Evolutionary conservation across 208 protist species (phyloP).

Genomic region (Hexamita inflata): DNA sequence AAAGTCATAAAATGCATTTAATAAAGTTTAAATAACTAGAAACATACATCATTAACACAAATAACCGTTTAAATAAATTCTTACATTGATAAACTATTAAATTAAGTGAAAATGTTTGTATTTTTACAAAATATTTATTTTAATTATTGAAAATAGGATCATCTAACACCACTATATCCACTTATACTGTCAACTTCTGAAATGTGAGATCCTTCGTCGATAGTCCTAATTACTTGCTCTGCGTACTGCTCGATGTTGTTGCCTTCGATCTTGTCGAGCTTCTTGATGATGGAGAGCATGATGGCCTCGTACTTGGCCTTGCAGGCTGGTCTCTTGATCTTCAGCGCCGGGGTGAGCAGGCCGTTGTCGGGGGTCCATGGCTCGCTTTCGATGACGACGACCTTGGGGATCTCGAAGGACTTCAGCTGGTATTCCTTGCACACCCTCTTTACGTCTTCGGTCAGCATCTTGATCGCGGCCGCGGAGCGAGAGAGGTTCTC

Average conservation of each 20-base stretch:
- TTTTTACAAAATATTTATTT: too few species aligned
- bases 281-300: background rate
- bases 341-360: conserved; percentile 25
- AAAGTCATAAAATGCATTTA: too few species aligned
- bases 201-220: background rate
- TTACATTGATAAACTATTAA: too few species aligned
- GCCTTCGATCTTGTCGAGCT: conserved; percentile 43
- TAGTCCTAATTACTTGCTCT: background rate
- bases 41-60: too few species aligned
- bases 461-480: background rate
- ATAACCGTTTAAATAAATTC: too few species aligned
- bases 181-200: too few species aligned
- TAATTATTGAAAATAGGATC: too few species aligned
- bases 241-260: background rate
- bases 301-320: background rate
- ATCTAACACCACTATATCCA: too few species aligned
- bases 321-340: conserved; percentile 18
- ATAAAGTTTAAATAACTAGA: too few species aligned
- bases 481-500: background rate
- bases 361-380: conserved; percentile 4
- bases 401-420: background rate
- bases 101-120: too few species aligned
- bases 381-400: background rate
- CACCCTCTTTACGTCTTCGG: background rate
- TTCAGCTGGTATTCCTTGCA: background rate